phyloP scores from a whole-genome alignment of 441 rosid species.

The Erodium texanum region DNA sequence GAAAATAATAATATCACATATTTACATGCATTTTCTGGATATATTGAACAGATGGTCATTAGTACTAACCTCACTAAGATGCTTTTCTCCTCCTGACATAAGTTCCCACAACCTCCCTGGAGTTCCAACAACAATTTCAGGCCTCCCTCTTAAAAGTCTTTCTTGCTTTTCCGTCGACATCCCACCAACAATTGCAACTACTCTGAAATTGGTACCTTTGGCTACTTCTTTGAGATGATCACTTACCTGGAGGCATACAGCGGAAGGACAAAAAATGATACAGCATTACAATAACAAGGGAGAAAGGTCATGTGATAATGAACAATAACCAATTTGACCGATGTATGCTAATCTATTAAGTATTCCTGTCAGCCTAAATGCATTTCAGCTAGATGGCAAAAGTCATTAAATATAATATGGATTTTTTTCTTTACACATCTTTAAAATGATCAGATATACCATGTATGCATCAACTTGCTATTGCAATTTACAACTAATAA shows the following conservation, averaged over 20 bases:
- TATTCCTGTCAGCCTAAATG: background rate
- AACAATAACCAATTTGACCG: background rate
- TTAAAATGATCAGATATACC: background rate
- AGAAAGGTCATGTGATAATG: background rate
- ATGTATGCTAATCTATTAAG: background rate
- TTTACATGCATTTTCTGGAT: background rate
- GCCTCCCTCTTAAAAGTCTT: conserved; percentile 75
- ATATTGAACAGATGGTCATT: background rate
- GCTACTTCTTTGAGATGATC: conserved; percentile 77
- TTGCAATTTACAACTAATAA: background rate
- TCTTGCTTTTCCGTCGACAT: conserved; percentile 89
- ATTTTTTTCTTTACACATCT: background rate
- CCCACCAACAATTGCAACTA: conserved; percentile 93
- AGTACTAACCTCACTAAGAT: conserved; percentile 74
- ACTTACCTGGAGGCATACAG: conserved; percentile 41
- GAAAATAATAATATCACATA: background rate
- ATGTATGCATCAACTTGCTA: background rate
- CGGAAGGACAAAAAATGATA: background rate
- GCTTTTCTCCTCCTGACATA: conserved; percentile 84
- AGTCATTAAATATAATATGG: background rate
- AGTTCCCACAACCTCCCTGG: conserved; percentile 99
- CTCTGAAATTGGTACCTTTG: conserved; percentile 48
- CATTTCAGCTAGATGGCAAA: background rate
- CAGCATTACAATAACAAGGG: background rate
- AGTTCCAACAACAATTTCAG: conserved; percentile 85